Conservation (phyloP, 805 yeast genomes). For the Starmerella davenportii region DNA sequence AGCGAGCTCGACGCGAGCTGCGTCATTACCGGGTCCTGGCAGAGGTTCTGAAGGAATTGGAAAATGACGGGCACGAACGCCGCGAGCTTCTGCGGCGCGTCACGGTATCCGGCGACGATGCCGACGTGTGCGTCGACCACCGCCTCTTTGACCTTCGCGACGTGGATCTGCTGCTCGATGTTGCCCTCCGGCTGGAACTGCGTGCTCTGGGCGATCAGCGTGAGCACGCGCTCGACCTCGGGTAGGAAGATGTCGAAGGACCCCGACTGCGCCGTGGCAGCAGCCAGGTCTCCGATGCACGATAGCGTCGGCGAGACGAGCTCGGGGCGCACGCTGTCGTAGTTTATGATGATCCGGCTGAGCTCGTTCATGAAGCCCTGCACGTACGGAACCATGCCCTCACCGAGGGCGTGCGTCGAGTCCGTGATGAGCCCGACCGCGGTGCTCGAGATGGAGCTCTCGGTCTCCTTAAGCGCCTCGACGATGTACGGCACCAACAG, state of each 20-base stretch:
- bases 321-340: slow-evolving; percentile 48
- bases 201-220: slow-evolving; percentile 22
- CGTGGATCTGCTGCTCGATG: slow-evolving; percentile 60
- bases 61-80: slow-evolving; percentile 56
- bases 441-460: slow-evolving; percentile 65
- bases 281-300: slow-evolving; percentile 89
- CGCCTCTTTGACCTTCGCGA: slow-evolving; percentile 56
- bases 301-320: slow-evolving; percentile 76
- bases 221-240: slow-evolving; percentile 57
- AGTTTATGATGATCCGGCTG: slow-evolving; percentile 51
- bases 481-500: slow-evolving; percentile 69
- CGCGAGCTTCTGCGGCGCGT: slow-evolving; percentile 42
- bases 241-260: slow-evolving; percentile 59
- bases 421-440: slow-evolving; percentile 94
- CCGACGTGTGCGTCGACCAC: slow-evolving; percentile 95
- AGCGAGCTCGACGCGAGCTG: slow-evolving; percentile 40
- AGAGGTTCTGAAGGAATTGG: slow-evolving; percentile 43
- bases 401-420: slow-evolving; percentile 74
- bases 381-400: slow-evolving; percentile 51
- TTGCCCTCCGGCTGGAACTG: slow-evolving; percentile 32
- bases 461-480: slow-evolving; percentile 63
- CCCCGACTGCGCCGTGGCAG: slow-evolving; percentile 63
- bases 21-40: slow-evolving; percentile 41
- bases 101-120: slow-evolving; percentile 74
- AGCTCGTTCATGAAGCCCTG: slow-evolving; percentile 68